phyloP scores from a whole-genome alignment of 2,329 filamentous ascomycete species.

The Fusarium sp. region DNA sequence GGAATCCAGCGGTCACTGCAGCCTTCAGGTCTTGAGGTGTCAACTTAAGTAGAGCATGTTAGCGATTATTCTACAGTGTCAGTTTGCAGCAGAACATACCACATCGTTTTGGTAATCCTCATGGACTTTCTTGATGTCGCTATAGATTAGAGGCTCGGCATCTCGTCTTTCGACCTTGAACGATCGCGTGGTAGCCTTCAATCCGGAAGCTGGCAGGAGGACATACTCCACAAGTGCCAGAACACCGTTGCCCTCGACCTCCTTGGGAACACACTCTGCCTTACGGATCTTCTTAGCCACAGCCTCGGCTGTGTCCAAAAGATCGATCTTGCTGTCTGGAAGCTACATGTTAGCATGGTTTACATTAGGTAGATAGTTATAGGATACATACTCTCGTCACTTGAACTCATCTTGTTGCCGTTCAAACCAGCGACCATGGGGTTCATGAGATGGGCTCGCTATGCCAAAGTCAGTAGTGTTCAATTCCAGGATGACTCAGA shows the following conservation, averaged over 20 bases:
- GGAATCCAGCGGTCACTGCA: slow-evolving; percentile 80
- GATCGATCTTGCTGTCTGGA: slow-evolving; percentile 86
- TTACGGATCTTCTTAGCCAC: slow-evolving; percentile 89
- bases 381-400: slow-evolving; percentile 65
- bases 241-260: slow-evolving; percentile 86
- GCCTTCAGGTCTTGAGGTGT: slow-evolving; percentile 89
- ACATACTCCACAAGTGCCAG: slow-evolving; percentile 89
- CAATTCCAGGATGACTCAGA: too few species aligned
- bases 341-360: background rate
- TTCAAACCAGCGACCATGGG: slow-evolving; percentile 90
- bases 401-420: slow-evolving; percentile 88
- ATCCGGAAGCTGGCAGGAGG: slow-evolving; percentile 78
- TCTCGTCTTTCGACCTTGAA: slow-evolving; percentile 79
- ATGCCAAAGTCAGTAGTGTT: slow-evolving; percentile 5
- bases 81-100: slow-evolving; percentile 56
- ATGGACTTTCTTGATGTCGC: slow-evolving; percentile 77
- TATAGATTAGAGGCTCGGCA: slow-evolving; percentile 82
- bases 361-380: fast-evolving
- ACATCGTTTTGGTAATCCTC: slow-evolving; percentile 84
- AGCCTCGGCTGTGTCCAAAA: slow-evolving; percentile 81
- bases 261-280: slow-evolving; percentile 79
- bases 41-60: slow-evolving; percentile 55
- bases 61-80: background rate
- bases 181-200: slow-evolving; percentile 65
- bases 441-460: slow-evolving; percentile 59